A percentile compares a stretch with the other conserved stretches of the same genome.
These are phyloP conservation scores for Volvariella volvacea DNA, from an alignment of 1,284 basidiomycete species.

Conservation along the genomic window DNA sequence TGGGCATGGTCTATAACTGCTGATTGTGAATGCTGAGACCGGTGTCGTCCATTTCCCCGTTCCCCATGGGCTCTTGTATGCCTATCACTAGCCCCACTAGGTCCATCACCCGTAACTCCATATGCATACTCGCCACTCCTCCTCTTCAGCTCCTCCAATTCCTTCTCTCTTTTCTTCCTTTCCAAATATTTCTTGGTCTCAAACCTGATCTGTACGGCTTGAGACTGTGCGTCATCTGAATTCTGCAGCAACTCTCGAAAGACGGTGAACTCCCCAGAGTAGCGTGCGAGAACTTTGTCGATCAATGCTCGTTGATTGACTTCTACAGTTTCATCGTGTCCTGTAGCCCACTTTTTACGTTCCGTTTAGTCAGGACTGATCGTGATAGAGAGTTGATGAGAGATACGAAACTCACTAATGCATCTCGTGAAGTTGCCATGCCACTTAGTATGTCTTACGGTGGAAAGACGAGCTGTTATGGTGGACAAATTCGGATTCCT, in stretches of 20 bases:
- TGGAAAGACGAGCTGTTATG: slow-evolving; percentile 2
- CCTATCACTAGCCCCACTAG: neutral
- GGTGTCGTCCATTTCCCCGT: too few relatives aligned
- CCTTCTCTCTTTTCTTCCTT: slow-evolving; percentile 21
- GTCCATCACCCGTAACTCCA: slow-evolving; percentile 1
- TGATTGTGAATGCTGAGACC: too few relatives aligned
- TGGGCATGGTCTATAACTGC: too few relatives aligned
- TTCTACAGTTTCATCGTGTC: slow-evolving; percentile 80
- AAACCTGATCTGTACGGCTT: slow-evolving; percentile 77
- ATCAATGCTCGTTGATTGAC: slow-evolving; percentile 95
- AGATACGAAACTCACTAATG: slow-evolving; percentile 10
- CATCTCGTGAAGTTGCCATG: slow-evolving; percentile 8
- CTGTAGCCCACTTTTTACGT: slow-evolving; percentile 73
- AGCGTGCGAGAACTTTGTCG: slow-evolving; percentile 90
- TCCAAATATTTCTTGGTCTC: slow-evolving; percentile 56
- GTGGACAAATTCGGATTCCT: slow-evolving; percentile 6
- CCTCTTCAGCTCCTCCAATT: slow-evolving; percentile 2
- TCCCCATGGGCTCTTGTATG: too few relatives aligned
- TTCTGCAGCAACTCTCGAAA: slow-evolving; percentile 93
- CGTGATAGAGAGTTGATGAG: too few relatives aligned
- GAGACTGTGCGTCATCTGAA: slow-evolving; percentile 89
- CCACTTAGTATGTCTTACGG: neutral
- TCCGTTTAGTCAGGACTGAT: too few relatives aligned
- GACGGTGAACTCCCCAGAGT: slow-evolving; percentile 91
- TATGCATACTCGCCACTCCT: neutral